Conservation (phyloP, 1,284 basidiomycete species). For the Papiliotrema nemorosa region DNA sequence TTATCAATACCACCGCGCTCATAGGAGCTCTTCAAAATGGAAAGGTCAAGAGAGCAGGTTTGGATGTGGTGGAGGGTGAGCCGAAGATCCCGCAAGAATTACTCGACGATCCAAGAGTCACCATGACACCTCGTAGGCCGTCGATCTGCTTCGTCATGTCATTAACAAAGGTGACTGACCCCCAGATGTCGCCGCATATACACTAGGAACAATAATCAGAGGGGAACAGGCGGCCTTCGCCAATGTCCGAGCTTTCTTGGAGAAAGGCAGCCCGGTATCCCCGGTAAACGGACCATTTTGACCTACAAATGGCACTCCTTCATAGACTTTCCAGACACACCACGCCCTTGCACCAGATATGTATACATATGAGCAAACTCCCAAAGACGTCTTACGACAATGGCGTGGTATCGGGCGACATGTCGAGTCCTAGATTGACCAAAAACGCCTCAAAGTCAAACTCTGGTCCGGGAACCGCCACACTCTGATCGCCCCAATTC, state of each 20-base stretch:
- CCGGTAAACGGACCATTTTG: slow-evolving; percentile 22
- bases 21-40: slow-evolving; percentile 35
- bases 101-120: slow-evolving; percentile 15
- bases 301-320: too few species aligned
- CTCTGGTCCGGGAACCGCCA: background rate
- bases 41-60: slow-evolving; percentile 31
- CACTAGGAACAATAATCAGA: slow-evolving; percentile 12
- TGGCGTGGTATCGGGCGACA: too few species aligned
- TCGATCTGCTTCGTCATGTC: too few species aligned
- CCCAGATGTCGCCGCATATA: slow-evolving; percentile 22
- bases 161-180: background rate
- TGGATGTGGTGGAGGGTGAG: slow-evolving; percentile 40
- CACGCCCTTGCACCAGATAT: too few species aligned
- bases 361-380: too few species aligned
- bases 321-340: too few species aligned
- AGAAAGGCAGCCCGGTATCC: slow-evolving; percentile 15
- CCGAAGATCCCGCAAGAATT: slow-evolving; percentile 18
- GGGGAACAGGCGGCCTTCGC: slow-evolving; percentile 18
- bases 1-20: slow-evolving; percentile 37
- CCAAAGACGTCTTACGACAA: background rate
- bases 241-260: slow-evolving; percentile 10
- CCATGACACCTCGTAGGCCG: slow-evolving; percentile 15
- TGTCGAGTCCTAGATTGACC: slow-evolving; percentile 5
- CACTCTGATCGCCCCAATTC: slow-evolving; percentile 3
- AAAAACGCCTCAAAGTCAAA: slow-evolving; percentile 11